A percentile compares a stretch with the other conserved stretches of the same genome.
phyloP scores from a whole-genome alignment of 1,284 basidiomycete genomes.

The Cutaneotrichosporon sp. region DNA sequence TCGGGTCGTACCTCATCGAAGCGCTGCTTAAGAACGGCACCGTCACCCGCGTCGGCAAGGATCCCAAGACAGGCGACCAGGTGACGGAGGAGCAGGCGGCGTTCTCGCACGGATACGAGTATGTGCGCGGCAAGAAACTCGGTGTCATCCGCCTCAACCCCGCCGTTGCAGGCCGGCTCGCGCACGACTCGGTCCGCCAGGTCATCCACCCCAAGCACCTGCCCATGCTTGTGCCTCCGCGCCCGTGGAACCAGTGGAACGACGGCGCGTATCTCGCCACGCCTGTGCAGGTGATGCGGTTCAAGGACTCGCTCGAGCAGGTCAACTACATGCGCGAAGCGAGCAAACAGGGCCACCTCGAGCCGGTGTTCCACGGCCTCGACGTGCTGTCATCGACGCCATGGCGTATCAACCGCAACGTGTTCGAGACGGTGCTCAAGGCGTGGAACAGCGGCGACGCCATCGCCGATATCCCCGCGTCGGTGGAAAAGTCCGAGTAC shows the following conservation, averaged over 20 bases:
- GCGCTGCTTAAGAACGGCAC: conserved; percentile 77
- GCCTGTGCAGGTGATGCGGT: conserved; percentile 75
- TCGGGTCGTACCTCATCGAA: conserved; percentile 80
- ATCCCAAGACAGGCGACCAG: conserved; percentile 44
- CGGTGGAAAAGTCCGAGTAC: conserved; percentile 37
- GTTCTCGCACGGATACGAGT: conserved; percentile 89
- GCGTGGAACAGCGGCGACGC: conserved; percentile 80
- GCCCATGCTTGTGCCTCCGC: conserved; percentile 90
- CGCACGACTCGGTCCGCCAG: conserved; percentile 68
- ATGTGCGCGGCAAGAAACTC: conserved; percentile 82
- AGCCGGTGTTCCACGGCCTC: conserved; percentile 79
- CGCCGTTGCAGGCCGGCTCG: conserved; percentile 68
- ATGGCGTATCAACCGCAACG: conserved; percentile 78
- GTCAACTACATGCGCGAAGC: conserved; percentile 72
- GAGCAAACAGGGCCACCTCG: conserved; percentile 67
- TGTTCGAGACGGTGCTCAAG: conserved; percentile 66
- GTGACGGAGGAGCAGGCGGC: conserved; percentile 75
- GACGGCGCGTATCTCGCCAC: conserved; percentile 75
- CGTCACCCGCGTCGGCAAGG: conserved; percentile 58
- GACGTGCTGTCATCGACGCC: conserved; percentile 87
- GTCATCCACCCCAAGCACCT: conserved; percentile 87
- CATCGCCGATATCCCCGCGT: conserved; percentile 71
- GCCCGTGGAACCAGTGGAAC: conserved; percentile 74
- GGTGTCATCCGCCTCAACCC: conserved; percentile 87
- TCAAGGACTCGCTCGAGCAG: conserved; percentile 88